These are phyloP conservation scores for Hypoxylon fragiforme DNA, from an alignment of 495 filamentous ascomycete genomes.

Conservation along the genomic window DNA sequence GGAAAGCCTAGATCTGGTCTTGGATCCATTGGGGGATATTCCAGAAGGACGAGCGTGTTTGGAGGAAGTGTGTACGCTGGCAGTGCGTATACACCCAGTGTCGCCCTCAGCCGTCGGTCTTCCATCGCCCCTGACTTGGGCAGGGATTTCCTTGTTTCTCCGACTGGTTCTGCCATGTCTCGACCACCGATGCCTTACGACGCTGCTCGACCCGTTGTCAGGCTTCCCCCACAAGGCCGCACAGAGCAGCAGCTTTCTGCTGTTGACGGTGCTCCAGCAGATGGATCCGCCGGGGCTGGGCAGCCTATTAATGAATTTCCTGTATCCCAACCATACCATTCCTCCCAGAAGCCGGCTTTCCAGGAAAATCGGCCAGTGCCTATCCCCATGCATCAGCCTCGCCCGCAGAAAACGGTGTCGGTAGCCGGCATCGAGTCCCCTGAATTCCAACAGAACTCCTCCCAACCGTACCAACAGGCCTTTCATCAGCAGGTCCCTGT, in stretches of 20 bases:
- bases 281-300: slow-evolving; percentile 8
- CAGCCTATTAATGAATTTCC: slow-evolving; percentile 54
- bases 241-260: slow-evolving; percentile 38
- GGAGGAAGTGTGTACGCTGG: slow-evolving; percentile 79
- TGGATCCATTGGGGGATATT: slow-evolving; percentile 67
- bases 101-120: slow-evolving; percentile 88
- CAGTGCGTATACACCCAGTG: slow-evolving; percentile 84
- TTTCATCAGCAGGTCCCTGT: slow-evolving; percentile 90
- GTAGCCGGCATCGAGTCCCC: slow-evolving; percentile 94
- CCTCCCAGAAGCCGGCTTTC: slow-evolving; percentile 72
- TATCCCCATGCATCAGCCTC: slow-evolving; percentile 93
- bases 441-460: slow-evolving; percentile 65
- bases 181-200: slow-evolving; percentile 65
- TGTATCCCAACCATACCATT: slow-evolving; percentile 60
- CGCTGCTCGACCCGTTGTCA: slow-evolving; percentile 74
- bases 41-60: slow-evolving; percentile 69
- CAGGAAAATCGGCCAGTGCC: slow-evolving; percentile 74
- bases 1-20: slow-evolving; percentile 71
- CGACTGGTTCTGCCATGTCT: slow-evolving; percentile 74
- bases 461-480: slow-evolving; percentile 72
- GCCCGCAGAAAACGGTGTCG: slow-evolving; percentile 92
- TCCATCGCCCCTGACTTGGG: slow-evolving; percentile 77
- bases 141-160: slow-evolving; percentile 74
- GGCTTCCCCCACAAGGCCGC: slow-evolving; percentile 71
- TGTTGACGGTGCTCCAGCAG: slow-evolving; percentile 28